phyloP scores from a whole-genome alignment of 495 filamentous ascomycete species.

The Penicillium steckii region DNA sequence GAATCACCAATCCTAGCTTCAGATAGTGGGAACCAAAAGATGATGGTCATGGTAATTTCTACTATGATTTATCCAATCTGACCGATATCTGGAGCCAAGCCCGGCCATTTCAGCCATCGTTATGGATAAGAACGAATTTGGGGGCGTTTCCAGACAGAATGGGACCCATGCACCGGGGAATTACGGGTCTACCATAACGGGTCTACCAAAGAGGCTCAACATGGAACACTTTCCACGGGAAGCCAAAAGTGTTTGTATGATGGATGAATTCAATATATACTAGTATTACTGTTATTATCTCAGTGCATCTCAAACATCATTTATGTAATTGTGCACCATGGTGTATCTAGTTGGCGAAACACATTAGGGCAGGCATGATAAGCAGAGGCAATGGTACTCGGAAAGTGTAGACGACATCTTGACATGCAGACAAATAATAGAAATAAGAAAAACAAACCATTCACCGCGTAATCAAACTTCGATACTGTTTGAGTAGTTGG shows the following conservation, averaged over 20 bases:
- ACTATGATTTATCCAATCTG: constrained; percentile 22
- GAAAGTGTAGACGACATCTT: constrained; percentile 13
- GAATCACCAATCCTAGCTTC: constrained; percentile 21
- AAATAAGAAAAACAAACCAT: too few relatives aligned
- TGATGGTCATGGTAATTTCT: constrained; percentile 24
- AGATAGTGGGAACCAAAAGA: constrained; percentile 21
- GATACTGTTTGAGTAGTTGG: neutral
- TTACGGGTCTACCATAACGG: constrained; percentile 16
- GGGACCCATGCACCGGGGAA: constrained; percentile 15
- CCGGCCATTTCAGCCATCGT: constrained; percentile 15
- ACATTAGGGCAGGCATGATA: constrained; percentile 5
- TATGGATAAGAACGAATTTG: constrained; percentile 4
- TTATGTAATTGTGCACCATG: neutral
- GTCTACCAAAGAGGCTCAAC: neutral
- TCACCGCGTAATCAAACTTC: too few relatives aligned
- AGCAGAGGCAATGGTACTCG: constrained; percentile 6
- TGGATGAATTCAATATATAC: neutral
- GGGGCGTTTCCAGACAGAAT: constrained; percentile 5
- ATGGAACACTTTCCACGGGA: neutral
- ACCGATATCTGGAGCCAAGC: constrained; percentile 24
- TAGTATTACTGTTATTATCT: too few relatives aligned
- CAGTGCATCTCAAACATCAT: neutral
- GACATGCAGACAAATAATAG: constrained; percentile 26
- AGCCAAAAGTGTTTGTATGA: neutral
- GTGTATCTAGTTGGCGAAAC: neutral